Evolutionary conservation across 345 rosid species (phyloP).

Genomic region (Lepidium sativum): DNA sequence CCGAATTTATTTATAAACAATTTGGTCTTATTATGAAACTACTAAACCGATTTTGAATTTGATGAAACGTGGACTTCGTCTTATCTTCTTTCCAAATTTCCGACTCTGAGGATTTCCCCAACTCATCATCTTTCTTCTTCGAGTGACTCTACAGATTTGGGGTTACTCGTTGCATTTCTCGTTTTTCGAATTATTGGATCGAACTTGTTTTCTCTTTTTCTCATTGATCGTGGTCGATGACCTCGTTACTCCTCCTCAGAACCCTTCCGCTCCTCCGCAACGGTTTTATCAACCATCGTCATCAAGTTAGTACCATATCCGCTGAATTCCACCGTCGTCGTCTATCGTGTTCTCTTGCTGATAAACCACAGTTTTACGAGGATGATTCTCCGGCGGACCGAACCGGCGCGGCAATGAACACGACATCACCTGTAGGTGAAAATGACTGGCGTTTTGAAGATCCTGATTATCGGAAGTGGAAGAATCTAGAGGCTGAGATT

Average conservation of each 20-base stretch:
- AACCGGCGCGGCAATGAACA: constrained; percentile 19
- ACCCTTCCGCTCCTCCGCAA: constrained; percentile 43
- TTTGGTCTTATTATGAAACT: too few relatives aligned
- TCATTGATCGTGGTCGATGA: constrained; percentile 19
- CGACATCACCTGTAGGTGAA: constrained; percentile 29
- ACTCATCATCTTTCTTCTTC: background rate
- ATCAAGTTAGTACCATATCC: constrained; percentile 18
- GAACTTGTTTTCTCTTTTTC: background rate
- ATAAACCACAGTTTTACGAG: constrained; percentile 32
- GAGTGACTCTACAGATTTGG: background rate
- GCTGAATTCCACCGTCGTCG: constrained; percentile 28
- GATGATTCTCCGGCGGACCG: constrained; percentile 32
- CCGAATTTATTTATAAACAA: too few relatives aligned
- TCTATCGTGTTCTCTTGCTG: constrained; percentile 22
- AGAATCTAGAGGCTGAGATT: constrained; percentile 65
- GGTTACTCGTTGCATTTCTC: too few relatives aligned
- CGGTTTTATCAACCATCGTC: constrained; percentile 24
- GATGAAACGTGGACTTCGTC: too few relatives aligned
- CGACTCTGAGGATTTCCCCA: background rate
- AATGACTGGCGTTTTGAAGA: constrained; percentile 36
- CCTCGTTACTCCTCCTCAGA: constrained; percentile 48
- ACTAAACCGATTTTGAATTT: background rate
- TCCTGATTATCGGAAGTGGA: constrained; percentile 79
- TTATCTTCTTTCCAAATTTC: constrained; percentile 21
- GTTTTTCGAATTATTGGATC: too few relatives aligned